Conservation (phyloP, 2,329 filamentous ascomycete genomes). For the Fusarium torreyae region DNA sequence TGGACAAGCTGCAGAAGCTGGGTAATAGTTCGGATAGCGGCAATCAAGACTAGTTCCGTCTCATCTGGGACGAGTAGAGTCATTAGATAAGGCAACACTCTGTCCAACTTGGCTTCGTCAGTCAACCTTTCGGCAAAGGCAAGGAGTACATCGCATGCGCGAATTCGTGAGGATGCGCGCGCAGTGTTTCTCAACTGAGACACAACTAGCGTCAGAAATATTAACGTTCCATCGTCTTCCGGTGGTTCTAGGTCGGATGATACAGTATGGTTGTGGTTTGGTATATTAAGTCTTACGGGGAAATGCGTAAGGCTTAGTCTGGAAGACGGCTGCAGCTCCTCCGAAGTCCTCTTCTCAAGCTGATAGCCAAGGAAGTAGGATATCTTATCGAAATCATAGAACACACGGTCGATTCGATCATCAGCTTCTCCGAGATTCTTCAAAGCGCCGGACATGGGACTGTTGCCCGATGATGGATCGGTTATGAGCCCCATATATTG, state of each 20-base stretch:
- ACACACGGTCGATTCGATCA: conserved; percentile 93
- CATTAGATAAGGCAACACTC: conserved; percentile 92
- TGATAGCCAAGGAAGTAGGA: conserved; percentile 91
- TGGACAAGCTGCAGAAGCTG: conserved; percentile 90
- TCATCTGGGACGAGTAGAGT: conserved; percentile 81
- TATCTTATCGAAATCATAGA: conserved; percentile 97
- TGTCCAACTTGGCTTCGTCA: conserved; percentile 95
- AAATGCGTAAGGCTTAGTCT: conserved; percentile 75
- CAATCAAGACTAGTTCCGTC: conserved; percentile 86
- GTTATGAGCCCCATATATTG: conserved; percentile 98
- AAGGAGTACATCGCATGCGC: conserved; percentile 91
- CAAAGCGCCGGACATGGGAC: conserved; percentile 74
- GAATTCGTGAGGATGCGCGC: conserved; percentile 86
- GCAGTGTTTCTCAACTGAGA: conserved; percentile 92
- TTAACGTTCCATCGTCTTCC: conserved; percentile 89
- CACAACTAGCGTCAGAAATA: conserved; percentile 91
- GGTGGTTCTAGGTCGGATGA: conserved; percentile 72
- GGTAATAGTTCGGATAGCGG: conserved; percentile 87
- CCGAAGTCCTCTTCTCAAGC: conserved; percentile 60
- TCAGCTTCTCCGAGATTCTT: conserved; percentile 89
- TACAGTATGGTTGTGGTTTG: conserved; percentile 83
- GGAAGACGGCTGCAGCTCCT: conserved; percentile 48
- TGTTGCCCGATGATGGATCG: conserved; percentile 86
- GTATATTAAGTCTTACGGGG: conserved; percentile 87
- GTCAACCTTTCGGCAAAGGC: conserved; percentile 93